phyloP scores from a whole-genome alignment of 78 protist species.

The Monosiga brevicollis region DNA sequence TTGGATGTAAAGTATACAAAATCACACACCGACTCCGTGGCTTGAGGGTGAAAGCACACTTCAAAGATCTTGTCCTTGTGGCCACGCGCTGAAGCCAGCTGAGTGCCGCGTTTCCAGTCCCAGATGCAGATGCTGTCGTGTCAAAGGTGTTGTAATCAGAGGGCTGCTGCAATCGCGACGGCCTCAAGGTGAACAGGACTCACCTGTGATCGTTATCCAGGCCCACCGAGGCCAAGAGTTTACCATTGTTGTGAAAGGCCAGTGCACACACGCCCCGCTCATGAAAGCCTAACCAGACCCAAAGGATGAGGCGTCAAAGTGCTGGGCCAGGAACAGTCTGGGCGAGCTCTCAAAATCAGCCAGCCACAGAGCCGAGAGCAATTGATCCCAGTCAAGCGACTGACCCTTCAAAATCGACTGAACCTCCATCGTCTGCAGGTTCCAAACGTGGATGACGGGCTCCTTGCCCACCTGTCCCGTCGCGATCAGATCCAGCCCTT shows the following conservation, averaged over 20 bases:
- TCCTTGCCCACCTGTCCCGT: constrained; percentile 29
- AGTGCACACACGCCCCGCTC: constrained; percentile 21
- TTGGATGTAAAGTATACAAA: not conserved
- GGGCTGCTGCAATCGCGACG: no score
- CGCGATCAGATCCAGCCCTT: constrained; percentile 11
- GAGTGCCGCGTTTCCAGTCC: constrained; percentile 27
- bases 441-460: constrained; percentile 33
- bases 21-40: not conserved
- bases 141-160: no score
- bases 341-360: no score
- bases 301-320: no score
- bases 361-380: no score
- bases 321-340: no score
- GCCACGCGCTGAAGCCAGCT: not conserved
- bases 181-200: no score
- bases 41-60: not conserved
- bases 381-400: no score
- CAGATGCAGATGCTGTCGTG: constrained; percentile 28
- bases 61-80: not conserved
- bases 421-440: not conserved
- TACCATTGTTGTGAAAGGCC: constrained; percentile 25
- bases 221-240: constrained; percentile 26
- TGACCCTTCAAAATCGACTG: constrained; percentile 1
- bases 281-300: not conserved
- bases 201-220: constrained; percentile 28